Conservation (phyloP, 495 filamentous ascomycete species). For the Penicillium steckii region DNA sequence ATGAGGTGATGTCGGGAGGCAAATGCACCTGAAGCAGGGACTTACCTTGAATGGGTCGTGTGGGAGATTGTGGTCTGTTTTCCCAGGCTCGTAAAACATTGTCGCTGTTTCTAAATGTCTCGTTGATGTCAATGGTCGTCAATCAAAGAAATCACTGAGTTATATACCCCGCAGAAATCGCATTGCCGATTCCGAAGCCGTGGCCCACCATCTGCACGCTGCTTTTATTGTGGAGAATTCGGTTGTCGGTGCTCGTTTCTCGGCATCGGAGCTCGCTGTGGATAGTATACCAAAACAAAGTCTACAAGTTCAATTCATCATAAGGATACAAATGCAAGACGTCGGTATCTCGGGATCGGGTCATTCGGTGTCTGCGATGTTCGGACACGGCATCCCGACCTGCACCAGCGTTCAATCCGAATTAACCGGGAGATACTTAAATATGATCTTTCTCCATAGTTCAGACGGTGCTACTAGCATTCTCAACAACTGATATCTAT, state of each 20-base stretch:
- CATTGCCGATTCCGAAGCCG: background rate
- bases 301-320: background rate
- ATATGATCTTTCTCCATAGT: background rate
- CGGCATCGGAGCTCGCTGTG: background rate
- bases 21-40: background rate
- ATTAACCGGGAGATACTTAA: conserved; percentile 1
- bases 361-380: background rate
- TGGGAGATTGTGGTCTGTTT: conserved; percentile 35
- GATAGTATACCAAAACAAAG: background rate
- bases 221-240: background rate
- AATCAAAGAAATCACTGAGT: too few species aligned
- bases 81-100: conserved; percentile 38
- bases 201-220: background rate
- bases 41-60: conserved; percentile 45
- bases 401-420: too few species aligned
- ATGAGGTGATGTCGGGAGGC: background rate
- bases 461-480: background rate
- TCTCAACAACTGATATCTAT: background rate
- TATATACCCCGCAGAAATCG: background rate
- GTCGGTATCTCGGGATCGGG: background rate
- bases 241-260: background rate
- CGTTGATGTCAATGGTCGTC: background rate
- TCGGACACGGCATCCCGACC: background rate
- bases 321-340: background rate
- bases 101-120: background rate